A percentile compares a stretch with the other conserved stretches of the same genome.
Evolutionary conservation across 2,329 filamentous ascomycete genomes (phyloP).

Genomic region (Alternaria hordeiaustralica): DNA sequence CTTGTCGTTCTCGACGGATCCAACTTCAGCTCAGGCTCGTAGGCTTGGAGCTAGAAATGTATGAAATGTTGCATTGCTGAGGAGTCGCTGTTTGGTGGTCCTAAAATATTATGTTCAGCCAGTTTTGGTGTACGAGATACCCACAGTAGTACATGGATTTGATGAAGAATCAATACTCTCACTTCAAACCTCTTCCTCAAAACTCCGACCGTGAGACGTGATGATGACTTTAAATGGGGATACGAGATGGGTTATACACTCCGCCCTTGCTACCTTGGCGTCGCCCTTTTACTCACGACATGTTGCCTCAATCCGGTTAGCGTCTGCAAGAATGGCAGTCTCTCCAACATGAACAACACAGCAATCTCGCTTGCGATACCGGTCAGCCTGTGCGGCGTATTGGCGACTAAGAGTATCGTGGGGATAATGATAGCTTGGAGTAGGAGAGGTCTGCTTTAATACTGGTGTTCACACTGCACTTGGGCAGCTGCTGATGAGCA

Average conservation of each 20-base stretch:
- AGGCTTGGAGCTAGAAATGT: background rate
- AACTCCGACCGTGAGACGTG: background rate
- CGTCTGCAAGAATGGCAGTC: background rate
- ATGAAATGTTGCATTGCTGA: slow-evolving; percentile 2
- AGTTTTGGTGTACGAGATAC: slow-evolving; percentile 29
- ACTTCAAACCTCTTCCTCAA: background rate
- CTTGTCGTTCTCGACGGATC: slow-evolving; percentile 63
- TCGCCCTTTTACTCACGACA: slow-evolving; percentile 14
- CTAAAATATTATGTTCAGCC: slow-evolving; percentile 25
- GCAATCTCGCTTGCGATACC: background rate
- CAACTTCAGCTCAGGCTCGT: slow-evolving; percentile 30
- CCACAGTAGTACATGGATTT: slow-evolving; percentile 22
- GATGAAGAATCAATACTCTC: slow-evolving; percentile 6
- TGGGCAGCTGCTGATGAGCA: no score
- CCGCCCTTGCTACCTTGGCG: slow-evolving; percentile 8
- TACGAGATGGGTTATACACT: background rate
- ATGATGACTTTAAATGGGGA: background rate
- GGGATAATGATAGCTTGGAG: no score
- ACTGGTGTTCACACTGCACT: no score
- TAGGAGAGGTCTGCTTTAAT: no score
- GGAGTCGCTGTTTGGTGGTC: slow-evolving; percentile 7
- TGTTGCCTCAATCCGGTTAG: slow-evolving; percentile 15
- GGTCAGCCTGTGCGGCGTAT: background rate
- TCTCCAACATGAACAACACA: background rate
- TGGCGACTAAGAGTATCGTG: no score